Evolutionary conservation across 345 rosid genomes (phyloP), one percentile per base, ranked within the genome.

Genomic region (Lenwebbia sp.): DNA sequence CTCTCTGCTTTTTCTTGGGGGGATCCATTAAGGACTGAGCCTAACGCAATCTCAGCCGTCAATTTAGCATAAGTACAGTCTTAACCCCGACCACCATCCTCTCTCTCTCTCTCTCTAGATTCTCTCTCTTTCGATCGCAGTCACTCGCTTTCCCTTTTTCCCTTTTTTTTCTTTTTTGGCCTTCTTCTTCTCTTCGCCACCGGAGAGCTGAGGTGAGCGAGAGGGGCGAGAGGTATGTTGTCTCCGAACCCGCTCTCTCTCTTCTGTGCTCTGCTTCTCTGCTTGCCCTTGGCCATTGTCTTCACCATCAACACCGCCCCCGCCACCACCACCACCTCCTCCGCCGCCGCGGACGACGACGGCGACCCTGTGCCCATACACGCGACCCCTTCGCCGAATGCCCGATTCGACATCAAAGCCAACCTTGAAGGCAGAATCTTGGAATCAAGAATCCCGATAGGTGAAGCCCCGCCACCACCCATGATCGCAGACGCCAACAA

Each of bases 261-360:
- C 44, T 83, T 93, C 11, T 92, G 94, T 54, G 97, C 92, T 88
- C 86, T 94, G 10, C 91, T 95, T 78, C 90, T 95, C 14, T 94
- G 93, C 88, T 75, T 95, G 25, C 95, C 98, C 12, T 88, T 94
- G 0, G 97, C 94, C 84, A 23, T 95, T 5, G 62, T 94, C 85
- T 90, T 94, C 92, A 92, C 95, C 26, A 82, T 90, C 86, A 89
- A 87, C 75, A 74, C 25, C 74, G 88, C 90, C 21, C 70, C 92
- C 86, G 15, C 86, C 84, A 58, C 91, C 88, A 47, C 84, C 86
- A 55, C 89, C 50, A 21, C 33, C 23, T 26, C 7, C 14, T 10
- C 54, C 53, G 9, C 54, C 53, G 15, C 40, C 23, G 13, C 33
- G 53, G 56, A 13, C 30, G 57, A 1, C 41, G 53, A 17, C 41